These are phyloP conservation scores for Hypoxylon subgilvum DNA, from an alignment of 495 filamentous ascomycete species.

Conservation along the genomic window DNA sequence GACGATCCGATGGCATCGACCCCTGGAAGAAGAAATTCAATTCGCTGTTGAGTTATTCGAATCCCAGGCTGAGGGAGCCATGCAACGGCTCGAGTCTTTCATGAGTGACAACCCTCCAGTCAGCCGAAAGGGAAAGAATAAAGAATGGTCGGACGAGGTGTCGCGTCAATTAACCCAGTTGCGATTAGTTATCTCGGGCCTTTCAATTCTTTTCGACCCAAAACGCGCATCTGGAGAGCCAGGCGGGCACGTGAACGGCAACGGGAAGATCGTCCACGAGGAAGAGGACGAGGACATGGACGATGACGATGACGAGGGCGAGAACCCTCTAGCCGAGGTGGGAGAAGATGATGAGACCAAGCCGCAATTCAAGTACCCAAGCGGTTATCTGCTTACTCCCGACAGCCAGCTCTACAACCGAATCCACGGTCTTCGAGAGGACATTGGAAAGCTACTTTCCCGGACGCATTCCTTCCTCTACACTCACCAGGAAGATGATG, in stretches of 20 bases:
- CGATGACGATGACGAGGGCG: conserved; percentile 62
- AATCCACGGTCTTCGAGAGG: conserved; percentile 80
- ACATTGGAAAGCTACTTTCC: conserved; percentile 79
- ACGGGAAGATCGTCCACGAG: conserved; percentile 37
- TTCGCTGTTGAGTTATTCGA: conserved; percentile 90
- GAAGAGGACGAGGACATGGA: conserved; percentile 56
- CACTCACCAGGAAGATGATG: conserved; percentile 89
- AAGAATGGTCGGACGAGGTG: conserved; percentile 98
- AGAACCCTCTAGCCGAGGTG: conserved; percentile 68
- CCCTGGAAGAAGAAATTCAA: conserved; percentile 74
- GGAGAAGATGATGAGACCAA: conserved; percentile 83
- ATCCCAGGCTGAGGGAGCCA: conserved; percentile 68
- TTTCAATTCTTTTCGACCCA: conserved; percentile 86
- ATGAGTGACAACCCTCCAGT: conserved; percentile 82
- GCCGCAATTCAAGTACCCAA: conserved; percentile 81
- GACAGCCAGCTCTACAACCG: conserved; percentile 66
- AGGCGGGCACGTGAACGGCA: conserved; percentile 42
- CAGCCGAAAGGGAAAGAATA: conserved; percentile 91
- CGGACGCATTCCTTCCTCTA: conserved; percentile 82
- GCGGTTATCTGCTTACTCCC: conserved; percentile 79
- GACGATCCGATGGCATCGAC: conserved; percentile 89
- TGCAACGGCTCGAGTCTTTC: conserved; percentile 68
- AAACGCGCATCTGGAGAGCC: conserved; percentile 65
- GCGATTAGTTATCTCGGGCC: conserved; percentile 82
- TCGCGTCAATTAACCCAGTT: conserved; percentile 86